phyloP scores from a whole-genome alignment of 805 yeast species.

The Saccharomycopsis amapae region DNA sequence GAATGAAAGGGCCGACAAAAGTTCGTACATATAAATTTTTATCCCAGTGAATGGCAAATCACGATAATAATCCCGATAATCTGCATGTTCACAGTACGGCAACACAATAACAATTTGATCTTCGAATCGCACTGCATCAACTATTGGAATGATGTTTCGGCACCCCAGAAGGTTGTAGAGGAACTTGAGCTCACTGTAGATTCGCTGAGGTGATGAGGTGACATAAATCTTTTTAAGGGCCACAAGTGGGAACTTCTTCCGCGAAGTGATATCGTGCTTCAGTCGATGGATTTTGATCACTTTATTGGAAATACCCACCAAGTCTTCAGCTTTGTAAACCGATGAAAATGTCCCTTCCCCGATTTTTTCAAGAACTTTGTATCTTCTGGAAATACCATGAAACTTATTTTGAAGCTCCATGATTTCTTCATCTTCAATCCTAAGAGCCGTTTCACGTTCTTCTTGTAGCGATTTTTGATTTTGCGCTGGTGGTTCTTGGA shows the following conservation, averaged over 20 bases:
- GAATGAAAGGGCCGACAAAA: conserved; percentile 66
- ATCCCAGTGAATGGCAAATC: conserved; percentile 76
- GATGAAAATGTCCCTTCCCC: conserved; percentile 91
- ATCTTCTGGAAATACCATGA: conserved; percentile 19
- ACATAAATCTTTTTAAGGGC: conserved; percentile 93
- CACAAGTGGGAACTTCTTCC: conserved; percentile 34
- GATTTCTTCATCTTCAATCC: conserved; percentile 5
- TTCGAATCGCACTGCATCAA: conserved; percentile 78
- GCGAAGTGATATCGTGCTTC: neutral
- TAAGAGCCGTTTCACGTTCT: neutral
- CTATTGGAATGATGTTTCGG: conserved; percentile 74
- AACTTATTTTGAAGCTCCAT: conserved; percentile 8
- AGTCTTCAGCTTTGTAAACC: conserved; percentile 67
- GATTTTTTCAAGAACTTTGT: conserved; percentile 35
- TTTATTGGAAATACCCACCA: conserved; percentile 45
- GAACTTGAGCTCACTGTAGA: conserved; percentile 77
- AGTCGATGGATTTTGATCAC: neutral
- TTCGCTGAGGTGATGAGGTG: conserved; percentile 89
- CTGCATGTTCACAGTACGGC: conserved; percentile 87
- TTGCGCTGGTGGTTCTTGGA: neutral
- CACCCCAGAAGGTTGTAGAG: conserved; percentile 63
- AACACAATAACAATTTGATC: conserved; percentile 92
- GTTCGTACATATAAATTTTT: conserved; percentile 69
- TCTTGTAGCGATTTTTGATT: neutral
- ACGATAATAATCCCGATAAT: conserved; percentile 80